Percentiles rank a stretch among this genome's conserved stretches.
These are phyloP conservation scores for Cladobotryum protrusum DNA, from an alignment of 2,329 filamentous ascomycete genomes.

Conservation along the genomic window DNA sequence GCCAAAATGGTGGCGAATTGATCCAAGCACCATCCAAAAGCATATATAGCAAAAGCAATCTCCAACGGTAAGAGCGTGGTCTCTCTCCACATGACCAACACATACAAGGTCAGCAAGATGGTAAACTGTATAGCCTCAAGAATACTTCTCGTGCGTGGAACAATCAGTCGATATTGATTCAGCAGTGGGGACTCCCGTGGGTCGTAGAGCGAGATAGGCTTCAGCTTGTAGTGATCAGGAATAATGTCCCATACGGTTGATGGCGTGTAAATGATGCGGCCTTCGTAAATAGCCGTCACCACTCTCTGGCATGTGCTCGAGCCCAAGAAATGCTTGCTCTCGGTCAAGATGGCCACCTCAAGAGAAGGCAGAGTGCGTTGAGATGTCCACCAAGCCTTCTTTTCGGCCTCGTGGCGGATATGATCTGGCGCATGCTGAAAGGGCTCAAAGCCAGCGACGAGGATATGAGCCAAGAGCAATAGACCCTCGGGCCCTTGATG, in stretches of 20 bases:
- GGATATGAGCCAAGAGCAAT: conserved; percentile 67
- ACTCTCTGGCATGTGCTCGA: conserved; percentile 76
- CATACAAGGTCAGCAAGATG: conserved; percentile 61
- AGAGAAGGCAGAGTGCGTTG: conserved; percentile 65
- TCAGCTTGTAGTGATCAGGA: conserved; percentile 79
- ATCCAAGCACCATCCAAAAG: conserved; percentile 72
- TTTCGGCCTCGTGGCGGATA: conserved; percentile 53
- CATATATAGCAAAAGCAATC: conserved; percentile 64
- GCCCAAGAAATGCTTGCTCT: conserved; percentile 72
- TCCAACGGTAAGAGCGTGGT: conserved; percentile 51
- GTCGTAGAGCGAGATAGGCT: conserved; percentile 75
- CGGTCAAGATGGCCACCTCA: conserved; percentile 76
- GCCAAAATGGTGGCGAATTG: conserved; percentile 71
- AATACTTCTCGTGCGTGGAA: conserved; percentile 69
- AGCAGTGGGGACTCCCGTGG: conserved; percentile 67
- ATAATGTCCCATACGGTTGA: conserved; percentile 77
- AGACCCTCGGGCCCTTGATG: conserved; percentile 64
- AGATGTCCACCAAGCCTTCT: conserved; percentile 41
- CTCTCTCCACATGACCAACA: conserved; percentile 64
- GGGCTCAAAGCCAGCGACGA: conserved; percentile 77
- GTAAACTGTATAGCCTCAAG: conserved; percentile 71
- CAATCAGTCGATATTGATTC: conserved; percentile 80
- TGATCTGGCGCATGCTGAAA: conserved; percentile 74
- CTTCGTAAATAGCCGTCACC: conserved; percentile 75
- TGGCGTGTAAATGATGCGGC: conserved; percentile 75